Base-by-base conservation (phyloP, 2,329 filamentous ascomycete species). In the Zasmidium citrigriseum region DNA sequence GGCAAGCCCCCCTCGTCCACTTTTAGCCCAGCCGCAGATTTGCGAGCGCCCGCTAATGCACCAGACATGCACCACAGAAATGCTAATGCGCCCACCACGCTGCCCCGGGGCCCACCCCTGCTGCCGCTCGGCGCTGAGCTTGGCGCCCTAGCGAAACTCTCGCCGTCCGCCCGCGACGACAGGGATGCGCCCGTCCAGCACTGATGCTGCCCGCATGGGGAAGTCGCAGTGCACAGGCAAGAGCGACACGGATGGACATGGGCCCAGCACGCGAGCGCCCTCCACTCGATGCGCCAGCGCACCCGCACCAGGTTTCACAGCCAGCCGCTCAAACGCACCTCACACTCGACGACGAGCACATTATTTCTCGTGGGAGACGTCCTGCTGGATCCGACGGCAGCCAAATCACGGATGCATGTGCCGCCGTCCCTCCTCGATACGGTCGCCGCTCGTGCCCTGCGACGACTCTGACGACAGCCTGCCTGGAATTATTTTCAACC, bases 71-170 rank as follows among this genome's bases (percentile, higher is more conserved):
- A n/a, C n/a, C n/a, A n/a, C n/a, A n/a, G n/a, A n/a, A n/a, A n/a
- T n/a, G n/a, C n/a, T n/a, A n/a, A n/a, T 41, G 34, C 34, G 16
- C 7, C 7, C 34, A 41, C 34, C 34, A 41, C 34, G 34, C 34
- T 41, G 5, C 2, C 9, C 22, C n/a, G n/a, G n/a, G n/a, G n/a
- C n/a, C n/a, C n/a, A n/a, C 21, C 34, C 50, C 22, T 45, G 50
- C 34, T 23, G 18, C 23, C 20, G 29, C 29, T 45, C 38, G 50
- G 50, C 50, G 34, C 21, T 41, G 21, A 45, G 34, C 34, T 45
- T 52, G 50, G 50, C 50, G 50, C 22, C 20, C 22, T 18, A 46
- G 52, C 52, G 52, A 46, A 54, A 54, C 52, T 46, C 51, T 25
- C 27, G 14, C 27, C n/a, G 14, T 41, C 34, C 14, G 34, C 34